These are phyloP conservation scores for Beauveria sp. DNA, from an alignment of 2,329 filamentous ascomycete species.

Conservation along the genomic window DNA sequence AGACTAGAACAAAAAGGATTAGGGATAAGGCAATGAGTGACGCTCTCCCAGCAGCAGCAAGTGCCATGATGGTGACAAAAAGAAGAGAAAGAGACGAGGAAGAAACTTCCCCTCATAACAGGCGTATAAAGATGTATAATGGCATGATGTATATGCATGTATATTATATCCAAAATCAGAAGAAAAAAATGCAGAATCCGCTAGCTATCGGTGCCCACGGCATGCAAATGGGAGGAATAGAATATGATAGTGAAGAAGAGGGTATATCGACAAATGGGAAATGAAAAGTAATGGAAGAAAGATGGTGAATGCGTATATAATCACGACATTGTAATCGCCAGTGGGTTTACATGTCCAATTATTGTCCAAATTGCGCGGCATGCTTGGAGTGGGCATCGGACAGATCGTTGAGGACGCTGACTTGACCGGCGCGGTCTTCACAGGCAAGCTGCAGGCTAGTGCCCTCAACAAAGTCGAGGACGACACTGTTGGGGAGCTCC, in stretches of 20 bases:
- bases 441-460: constrained; percentile 58
- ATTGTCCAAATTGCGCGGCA: constrained; percentile 24
- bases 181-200: not conserved
- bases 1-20: constrained; percentile 15
- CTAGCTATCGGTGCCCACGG: not conserved
- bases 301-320: not conserved
- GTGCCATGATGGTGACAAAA: not conserved
- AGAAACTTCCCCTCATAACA: constrained; percentile 1
- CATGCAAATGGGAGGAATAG: not conserved
- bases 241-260: constrained; percentile 8
- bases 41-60: not conserved
- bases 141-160: not conserved
- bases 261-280: constrained; percentile 8
- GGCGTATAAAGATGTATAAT: not conserved
- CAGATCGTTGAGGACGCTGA: constrained; percentile 39
- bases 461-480: constrained; percentile 52
- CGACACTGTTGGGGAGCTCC: constrained; percentile 81
- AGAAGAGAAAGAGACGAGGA: not conserved
- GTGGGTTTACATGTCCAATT: constrained; percentile 5
- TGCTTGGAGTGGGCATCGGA: constrained; percentile 29
- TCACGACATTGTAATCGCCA: not conserved
- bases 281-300: not conserved
- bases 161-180: not conserved
- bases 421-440: constrained; percentile 52
- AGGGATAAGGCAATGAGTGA: not conserved